These are phyloP conservation scores for Vitis hybrid DNA, from an alignment of 177 flowering plant species.

Conservation along the genomic window DNA sequence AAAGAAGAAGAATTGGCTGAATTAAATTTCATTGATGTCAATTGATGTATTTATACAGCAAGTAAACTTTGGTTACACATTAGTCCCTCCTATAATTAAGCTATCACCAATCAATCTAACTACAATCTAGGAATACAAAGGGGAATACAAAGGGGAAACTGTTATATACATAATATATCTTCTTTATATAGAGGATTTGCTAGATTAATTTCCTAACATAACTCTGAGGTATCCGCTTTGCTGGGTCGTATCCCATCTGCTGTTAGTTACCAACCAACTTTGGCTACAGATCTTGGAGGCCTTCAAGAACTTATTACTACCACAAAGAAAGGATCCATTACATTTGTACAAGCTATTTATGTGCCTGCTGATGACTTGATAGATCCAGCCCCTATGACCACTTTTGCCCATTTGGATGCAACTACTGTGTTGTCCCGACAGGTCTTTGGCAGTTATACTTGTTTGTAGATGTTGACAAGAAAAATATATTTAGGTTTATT, in stretches of 20 bases:
- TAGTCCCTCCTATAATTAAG: too few species aligned
- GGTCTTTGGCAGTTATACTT: conserved; percentile 27
- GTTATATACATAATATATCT: too few species aligned
- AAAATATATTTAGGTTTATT: not conserved
- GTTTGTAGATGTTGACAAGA: too few species aligned
- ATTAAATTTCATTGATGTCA: too few species aligned
- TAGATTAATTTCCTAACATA: conserved; percentile 6
- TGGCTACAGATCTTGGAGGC: conserved; percentile 93
- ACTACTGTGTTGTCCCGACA: conserved; percentile 92
- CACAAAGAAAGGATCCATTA: conserved; percentile 91
- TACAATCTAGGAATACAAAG: too few species aligned
- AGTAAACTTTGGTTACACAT: too few species aligned
- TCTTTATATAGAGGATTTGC: too few species aligned
- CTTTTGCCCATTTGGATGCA: conserved; percentile 97
- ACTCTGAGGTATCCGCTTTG: conserved; percentile 96
- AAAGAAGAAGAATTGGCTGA: too few species aligned
- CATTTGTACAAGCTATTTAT: conserved; percentile 91
- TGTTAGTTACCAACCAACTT: conserved; percentile 92
- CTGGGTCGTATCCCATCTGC: conserved; percentile 99
- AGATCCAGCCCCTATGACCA: conserved; percentile 98
- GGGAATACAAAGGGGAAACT: too few species aligned
- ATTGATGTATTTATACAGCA: too few species aligned
- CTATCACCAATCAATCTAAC: too few species aligned
- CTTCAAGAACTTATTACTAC: conserved; percentile 93
- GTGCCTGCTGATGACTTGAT: conserved; percentile 99